Evolutionary conservation across 2,329 filamentous ascomycete species (phyloP).

Genomic region (Diaporthe australafricana): DNA sequence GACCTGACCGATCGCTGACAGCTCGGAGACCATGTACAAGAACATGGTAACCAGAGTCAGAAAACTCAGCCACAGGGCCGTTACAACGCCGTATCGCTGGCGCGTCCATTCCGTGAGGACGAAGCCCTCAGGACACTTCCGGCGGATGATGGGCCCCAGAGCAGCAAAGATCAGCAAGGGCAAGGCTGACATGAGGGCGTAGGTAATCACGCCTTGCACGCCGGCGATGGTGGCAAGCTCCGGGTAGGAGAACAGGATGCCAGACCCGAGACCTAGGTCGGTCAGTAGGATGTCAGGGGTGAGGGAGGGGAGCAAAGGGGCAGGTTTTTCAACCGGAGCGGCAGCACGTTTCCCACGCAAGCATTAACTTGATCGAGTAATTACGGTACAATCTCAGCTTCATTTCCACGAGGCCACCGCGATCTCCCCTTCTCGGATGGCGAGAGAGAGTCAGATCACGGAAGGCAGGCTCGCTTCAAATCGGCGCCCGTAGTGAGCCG

Average conservation of each 20-base stretch:
- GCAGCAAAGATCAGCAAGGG: slow-evolving; percentile 81
- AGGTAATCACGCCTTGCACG: slow-evolving; percentile 82
- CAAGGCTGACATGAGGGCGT: slow-evolving; percentile 77
- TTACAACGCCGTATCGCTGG: slow-evolving; percentile 77
- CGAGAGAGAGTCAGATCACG: slow-evolving; percentile 62
- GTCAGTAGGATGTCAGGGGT: slow-evolving; percentile 55
- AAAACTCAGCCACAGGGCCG: slow-evolving; percentile 80
- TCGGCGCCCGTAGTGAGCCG: slow-evolving; percentile 90
- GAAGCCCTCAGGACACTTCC: slow-evolving; percentile 85
- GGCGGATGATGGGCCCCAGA: slow-evolving; percentile 81
- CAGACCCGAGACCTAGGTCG: slow-evolving; percentile 80
- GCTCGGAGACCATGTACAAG: slow-evolving; percentile 87
- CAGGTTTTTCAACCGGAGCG: slow-evolving; percentile 69
- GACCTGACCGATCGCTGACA: slow-evolving; percentile 85
- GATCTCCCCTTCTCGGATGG: slow-evolving; percentile 51
- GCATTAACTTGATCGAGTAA: slow-evolving; percentile 99
- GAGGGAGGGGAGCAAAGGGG: slow-evolving; percentile 42
- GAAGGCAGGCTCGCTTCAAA: slow-evolving; percentile 56
- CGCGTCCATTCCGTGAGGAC: slow-evolving; percentile 88
- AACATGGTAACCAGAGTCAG: slow-evolving; percentile 86
- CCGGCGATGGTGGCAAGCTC: slow-evolving; percentile 83
- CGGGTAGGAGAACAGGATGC: slow-evolving; percentile 86
- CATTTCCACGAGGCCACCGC: slow-evolving; percentile 56
- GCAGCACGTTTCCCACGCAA: slow-evolving; percentile 98
- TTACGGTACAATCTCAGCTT: slow-evolving; percentile 97